Conservation (phyloP, 2,329 filamentous ascomycete species). For the Orbilia oligospora region DNA sequence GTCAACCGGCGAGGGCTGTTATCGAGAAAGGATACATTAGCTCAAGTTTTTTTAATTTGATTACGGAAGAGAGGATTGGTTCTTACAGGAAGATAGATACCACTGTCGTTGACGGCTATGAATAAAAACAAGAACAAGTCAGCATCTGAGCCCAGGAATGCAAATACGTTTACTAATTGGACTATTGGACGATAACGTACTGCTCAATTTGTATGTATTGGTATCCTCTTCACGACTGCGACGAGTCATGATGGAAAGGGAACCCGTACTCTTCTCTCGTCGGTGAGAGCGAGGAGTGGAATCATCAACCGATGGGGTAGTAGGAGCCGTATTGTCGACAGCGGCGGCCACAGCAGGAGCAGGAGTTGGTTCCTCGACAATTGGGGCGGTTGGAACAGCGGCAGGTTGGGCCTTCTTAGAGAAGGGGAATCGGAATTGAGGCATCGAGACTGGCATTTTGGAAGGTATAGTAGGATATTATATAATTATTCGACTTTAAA, state of each 20-base stretch:
- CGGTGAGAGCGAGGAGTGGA: constrained; percentile 44
- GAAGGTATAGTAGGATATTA: constrained; percentile 12
- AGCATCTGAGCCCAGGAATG: constrained; percentile 65
- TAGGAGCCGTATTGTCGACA: not conserved
- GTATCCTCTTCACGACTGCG: constrained; percentile 62
- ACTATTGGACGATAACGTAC: constrained; percentile 42
- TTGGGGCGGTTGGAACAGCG: constrained; percentile 10
- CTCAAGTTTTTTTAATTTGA: not conserved
- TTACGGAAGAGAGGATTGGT: constrained; percentile 14
- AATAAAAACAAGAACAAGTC: constrained; percentile 64
- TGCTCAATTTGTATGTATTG: constrained; percentile 63
- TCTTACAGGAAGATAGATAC: constrained; percentile 90
- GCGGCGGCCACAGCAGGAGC: constrained; percentile 9
- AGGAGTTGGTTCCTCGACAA: constrained; percentile 32
- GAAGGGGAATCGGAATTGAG: constrained; percentile 60
- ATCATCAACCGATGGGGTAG: constrained; percentile 28
- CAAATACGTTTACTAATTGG: too few relatives aligned
- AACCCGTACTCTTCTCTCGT: constrained; percentile 54
- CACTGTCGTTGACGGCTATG: constrained; percentile 93
- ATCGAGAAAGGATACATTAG: constrained; percentile 41
- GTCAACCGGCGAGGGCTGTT: constrained; percentile 87
- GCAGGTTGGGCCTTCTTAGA: constrained; percentile 41
- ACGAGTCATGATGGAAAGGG: constrained; percentile 52
- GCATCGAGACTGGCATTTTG: constrained; percentile 60
- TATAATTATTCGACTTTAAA: constrained; percentile 11